These are phyloP conservation scores for Cystobasidiopsis lactophilus DNA, from an alignment of 768 basidiomycete genomes.

Conservation along the genomic window DNA sequence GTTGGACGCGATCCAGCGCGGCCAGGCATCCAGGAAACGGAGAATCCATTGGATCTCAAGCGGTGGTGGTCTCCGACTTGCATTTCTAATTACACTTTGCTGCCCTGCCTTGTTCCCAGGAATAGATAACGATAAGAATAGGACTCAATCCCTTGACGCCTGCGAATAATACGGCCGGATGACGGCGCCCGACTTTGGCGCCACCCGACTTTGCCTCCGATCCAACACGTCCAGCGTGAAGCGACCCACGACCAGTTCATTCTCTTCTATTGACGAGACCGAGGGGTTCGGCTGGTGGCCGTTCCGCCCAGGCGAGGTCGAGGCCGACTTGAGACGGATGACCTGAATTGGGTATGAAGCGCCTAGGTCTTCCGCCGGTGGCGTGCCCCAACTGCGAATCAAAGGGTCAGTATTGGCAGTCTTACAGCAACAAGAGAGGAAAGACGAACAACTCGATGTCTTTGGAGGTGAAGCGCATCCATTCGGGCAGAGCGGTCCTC, in stretches of 20 bases:
- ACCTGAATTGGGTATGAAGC: background rate
- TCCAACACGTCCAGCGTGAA: constrained; percentile 6
- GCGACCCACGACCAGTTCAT: constrained; percentile 8
- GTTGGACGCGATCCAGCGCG: too few species aligned
- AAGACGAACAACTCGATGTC: constrained; percentile 15
- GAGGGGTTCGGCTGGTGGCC: background rate
- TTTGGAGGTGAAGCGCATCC: constrained; percentile 13
- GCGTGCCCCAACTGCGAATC: constrained; percentile 5
- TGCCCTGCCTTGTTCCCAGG: too few species aligned
- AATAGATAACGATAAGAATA: too few species aligned
- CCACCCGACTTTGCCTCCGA: too few species aligned
- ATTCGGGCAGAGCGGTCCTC: constrained; percentile 8
- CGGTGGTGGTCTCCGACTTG: too few species aligned
- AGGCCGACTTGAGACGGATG: background rate
- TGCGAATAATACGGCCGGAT: too few species aligned
- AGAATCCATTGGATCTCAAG: too few species aligned
- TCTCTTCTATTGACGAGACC: background rate
- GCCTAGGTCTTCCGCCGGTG: constrained; percentile 6
- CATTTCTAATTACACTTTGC: too few species aligned
- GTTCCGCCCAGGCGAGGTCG: background rate
- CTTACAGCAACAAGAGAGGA: background rate
- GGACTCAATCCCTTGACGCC: too few species aligned
- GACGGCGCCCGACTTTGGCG: too few species aligned
- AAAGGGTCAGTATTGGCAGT: too few species aligned
- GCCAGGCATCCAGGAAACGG: too few species aligned